phyloP scores from a whole-genome alignment of 73 alveolate species.

The Paraurostyla sp. region DNA sequence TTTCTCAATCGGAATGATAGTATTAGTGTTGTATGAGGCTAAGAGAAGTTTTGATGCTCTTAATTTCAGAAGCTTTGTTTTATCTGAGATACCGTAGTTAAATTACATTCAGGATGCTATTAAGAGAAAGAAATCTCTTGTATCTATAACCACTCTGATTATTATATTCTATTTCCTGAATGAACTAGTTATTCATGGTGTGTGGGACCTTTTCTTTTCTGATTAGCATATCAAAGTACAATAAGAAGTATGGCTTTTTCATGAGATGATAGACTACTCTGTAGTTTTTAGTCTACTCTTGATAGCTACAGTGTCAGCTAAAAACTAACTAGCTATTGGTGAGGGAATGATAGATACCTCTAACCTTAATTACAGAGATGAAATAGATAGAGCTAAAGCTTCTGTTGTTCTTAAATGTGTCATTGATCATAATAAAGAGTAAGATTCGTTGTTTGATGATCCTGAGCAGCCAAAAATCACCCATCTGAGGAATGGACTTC shows the following conservation, averaged over 20 bases:
- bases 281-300: background rate
- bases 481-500: background rate
- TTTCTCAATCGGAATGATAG: background rate
- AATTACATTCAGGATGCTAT: background rate
- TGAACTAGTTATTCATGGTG: background rate
- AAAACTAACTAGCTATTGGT: background rate
- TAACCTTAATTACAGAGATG: background rate
- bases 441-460: background rate
- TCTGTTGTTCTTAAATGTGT: background rate
- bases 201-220: background rate
- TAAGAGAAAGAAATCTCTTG: background rate
- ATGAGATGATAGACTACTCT: background rate
- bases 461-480: background rate
- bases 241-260: background rate
- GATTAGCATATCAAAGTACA: background rate
- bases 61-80: background rate
- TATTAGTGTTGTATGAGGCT: background rate
- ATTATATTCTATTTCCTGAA: background rate
- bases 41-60: background rate
- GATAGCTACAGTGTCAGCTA: background rate
- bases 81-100: background rate
- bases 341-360: constrained; percentile 14
- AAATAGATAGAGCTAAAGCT: background rate
- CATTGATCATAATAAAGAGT: background rate
- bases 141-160: background rate